Base-by-base conservation (phyloP, 2,329 filamentous ascomycete genomes). In the Aureobasidium sp. region DNA sequence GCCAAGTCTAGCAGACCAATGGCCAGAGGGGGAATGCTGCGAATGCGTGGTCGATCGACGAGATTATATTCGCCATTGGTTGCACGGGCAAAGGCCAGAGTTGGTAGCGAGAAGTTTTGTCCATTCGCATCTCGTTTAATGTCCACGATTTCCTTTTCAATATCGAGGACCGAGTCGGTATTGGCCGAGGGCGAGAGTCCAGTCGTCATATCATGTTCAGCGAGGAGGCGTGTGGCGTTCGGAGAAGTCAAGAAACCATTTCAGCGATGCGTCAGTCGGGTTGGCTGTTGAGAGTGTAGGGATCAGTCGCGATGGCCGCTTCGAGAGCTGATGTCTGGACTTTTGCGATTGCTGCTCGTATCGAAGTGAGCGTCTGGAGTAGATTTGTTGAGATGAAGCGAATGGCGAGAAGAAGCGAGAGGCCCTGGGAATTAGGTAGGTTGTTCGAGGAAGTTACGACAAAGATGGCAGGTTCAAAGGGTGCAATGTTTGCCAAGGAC, bases 1-100 rank as follows among this genome's bases (percentile, higher is more conserved):
- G 79, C 79, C 1, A 83, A 73, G 64, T 84, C 82, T 20, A 84
- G 77, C 52, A 80, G 79, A 0, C 81, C 82, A 1, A 82, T 74
- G 14, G 73, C 69, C 0, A 58, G 37, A 80, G 84, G 63, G 74
- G 84, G 66, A 87, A 88, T 68, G 84, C 90, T 77, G 83, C 81
- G 1, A 86, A 86, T 1, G 77, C 83, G 52, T 9, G 22, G 25
- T 14, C 11, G 20, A 2, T 27, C 4, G 6, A 37, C 8, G 8
- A 41, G 37, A 4, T 0, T 11, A 11, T 8, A 42, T 29, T 12
- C n/a, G 25, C 51, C 36, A 31, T 39, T n/a, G 14, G 17, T 42
- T 25, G 15, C 15, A 17, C 51, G 51, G 22, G 3, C 6, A 15
- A 31, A 42, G 1, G 22, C 31, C 17, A 49, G 9, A 14, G 7